Conservation (phyloP, 768 basidiomycete genomes). For the Tricholoma saponaceum region DNA sequence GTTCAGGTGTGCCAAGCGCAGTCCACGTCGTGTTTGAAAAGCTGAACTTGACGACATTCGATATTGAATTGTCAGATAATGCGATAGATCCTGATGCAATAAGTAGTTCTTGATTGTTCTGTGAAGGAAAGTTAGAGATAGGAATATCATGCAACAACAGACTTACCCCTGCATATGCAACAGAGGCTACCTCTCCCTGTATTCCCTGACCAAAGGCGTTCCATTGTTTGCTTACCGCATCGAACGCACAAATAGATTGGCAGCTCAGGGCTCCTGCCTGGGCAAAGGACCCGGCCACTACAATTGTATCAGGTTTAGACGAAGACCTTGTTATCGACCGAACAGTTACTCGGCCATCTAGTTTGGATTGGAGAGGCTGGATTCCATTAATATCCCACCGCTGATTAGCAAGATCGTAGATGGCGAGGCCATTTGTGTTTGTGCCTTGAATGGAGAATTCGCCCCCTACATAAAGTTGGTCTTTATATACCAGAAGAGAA, state of each 20-base stretch:
- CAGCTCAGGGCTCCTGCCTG: constrained; percentile 75
- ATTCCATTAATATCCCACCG: constrained; percentile 58
- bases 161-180: constrained; percentile 81
- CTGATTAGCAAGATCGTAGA: constrained; percentile 70
- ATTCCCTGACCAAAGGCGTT: constrained; percentile 74
- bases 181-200: constrained; percentile 72
- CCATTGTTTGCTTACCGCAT: constrained; percentile 73
- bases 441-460: constrained; percentile 65
- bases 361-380: constrained; percentile 54
- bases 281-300: constrained; percentile 87
- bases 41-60: constrained; percentile 72
- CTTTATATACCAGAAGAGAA: constrained; percentile 66
- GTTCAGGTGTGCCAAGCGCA: constrained; percentile 50
- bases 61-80: constrained; percentile 54
- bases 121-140: constrained; percentile 6
- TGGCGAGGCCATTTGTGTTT: constrained; percentile 63
- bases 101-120: constrained; percentile 66
- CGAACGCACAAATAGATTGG: constrained; percentile 74
- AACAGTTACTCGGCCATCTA: constrained; percentile 58
- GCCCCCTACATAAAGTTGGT: constrained; percentile 79
- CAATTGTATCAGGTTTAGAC: constrained; percentile 54
- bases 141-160: not conserved
- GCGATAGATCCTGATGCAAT: constrained; percentile 79
- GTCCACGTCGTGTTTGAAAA: constrained; percentile 76
- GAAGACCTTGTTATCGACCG: constrained; percentile 65